These are phyloP conservation scores for Pistacia atlantica DNA, from an alignment of 345 rosid species.

Conservation along the genomic window DNA sequence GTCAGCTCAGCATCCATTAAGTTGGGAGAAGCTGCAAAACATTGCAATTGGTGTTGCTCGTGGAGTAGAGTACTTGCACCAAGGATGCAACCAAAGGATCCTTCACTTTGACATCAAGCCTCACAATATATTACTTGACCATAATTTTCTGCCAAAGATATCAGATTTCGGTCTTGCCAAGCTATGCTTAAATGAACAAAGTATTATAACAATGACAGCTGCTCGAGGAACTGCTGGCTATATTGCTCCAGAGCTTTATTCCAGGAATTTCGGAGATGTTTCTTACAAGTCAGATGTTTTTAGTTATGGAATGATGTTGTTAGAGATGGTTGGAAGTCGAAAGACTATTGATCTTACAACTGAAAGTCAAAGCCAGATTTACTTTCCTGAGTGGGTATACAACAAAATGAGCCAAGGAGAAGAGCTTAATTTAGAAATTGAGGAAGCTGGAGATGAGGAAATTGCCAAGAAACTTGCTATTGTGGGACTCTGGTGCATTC, in stretches of 20 bases:
- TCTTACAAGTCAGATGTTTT: conserved; percentile 22
- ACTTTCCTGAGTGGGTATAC: conserved; percentile 19
- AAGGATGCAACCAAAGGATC: not conserved
- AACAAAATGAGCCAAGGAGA: conserved; percentile 2
- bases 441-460: conserved; percentile 2
- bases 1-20: no score
- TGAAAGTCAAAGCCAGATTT: conserved; percentile 17
- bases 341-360: conserved; percentile 23
- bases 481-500: conserved; percentile 4
- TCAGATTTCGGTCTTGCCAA: conserved; percentile 29
- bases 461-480: conserved; percentile 15
- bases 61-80: no score
- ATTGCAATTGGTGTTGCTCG: no score
- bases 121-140: not conserved
- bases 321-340: conserved; percentile 18
- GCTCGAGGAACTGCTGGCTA: conserved; percentile 20
- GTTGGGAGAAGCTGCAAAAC: no score
- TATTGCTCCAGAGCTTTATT: conserved; percentile 21
- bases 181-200: conserved; percentile 8
- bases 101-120: not conserved
- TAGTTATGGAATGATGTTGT: conserved; percentile 24
- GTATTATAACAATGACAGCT: conserved; percentile 11
- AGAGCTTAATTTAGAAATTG: not conserved
- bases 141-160: conserved; percentile 16
- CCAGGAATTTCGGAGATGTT: conserved; percentile 13